Base-by-base conservation (phyloP, 129 eudicot species). In the Logfia minima region DNA sequence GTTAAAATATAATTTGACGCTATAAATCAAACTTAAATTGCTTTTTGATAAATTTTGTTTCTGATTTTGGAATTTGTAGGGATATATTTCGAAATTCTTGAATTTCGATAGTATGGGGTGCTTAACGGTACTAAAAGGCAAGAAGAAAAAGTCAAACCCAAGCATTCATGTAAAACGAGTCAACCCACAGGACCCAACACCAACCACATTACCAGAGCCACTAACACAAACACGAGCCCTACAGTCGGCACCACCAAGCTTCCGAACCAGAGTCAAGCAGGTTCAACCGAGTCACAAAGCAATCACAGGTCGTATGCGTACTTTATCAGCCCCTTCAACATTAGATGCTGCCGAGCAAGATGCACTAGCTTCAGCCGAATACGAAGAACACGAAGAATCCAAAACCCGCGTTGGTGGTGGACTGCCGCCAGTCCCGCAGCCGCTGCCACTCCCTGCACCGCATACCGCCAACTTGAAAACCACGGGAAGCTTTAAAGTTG, bases 241-340 rank as follows among this genome's bases (percentile, higher is more conserved):
- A 72, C 98, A 91, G 60, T 94, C 97, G 21, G 93, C 97, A 73
- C 97, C 93, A 9, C 93, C 98, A 56, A 94, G 97, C 84, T 91
- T 94, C 75, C 81, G 81, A 70, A 89, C 87, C 18, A 48, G 96
- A 41, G 92, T 76, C 45, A 87, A 86, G 80, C 92, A 93, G 7
- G 79, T 79, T 41, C 97, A 83, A 71, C 77, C 92, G 13, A 68
- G 58, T 37, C 82, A 70, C 2, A 34, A 68, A 10, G 28, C 78
- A 43, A 70, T 71, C 34, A 78, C 65, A 22, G 80, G 84, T 68
- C 88, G 93, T 72, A 67, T 75, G 74, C 84, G 99, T 11, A 84
- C 97, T 32, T 68, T 89, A 8, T 94, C 99, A 29, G 96, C 93
- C 14, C 96, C 96, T 4, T 91, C 97, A 7, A 83, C 88, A 68